Evolutionary conservation across 2,329 filamentous ascomycete species (phyloP).

Genomic region (Zymoseptoria passerinii): DNA sequence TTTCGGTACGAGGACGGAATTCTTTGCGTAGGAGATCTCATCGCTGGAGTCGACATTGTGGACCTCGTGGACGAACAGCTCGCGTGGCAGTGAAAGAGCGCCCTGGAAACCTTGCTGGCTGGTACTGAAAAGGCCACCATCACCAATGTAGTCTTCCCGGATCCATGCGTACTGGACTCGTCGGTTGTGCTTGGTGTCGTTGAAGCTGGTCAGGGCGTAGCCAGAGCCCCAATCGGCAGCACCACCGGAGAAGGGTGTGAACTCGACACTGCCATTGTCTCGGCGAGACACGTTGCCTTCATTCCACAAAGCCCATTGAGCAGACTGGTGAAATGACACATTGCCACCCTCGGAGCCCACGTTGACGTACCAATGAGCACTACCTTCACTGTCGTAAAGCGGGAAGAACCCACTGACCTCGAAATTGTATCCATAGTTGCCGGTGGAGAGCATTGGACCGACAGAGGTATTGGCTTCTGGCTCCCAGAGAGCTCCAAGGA

Average conservation of each 20-base stretch:
- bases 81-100: constrained; percentile 36
- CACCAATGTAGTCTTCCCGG: constrained; percentile 35
- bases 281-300: constrained; percentile 36
- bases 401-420: constrained; percentile 43
- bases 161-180: constrained; percentile 43
- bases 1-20: constrained; percentile 20
- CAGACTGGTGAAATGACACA: constrained; percentile 32
- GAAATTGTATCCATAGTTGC: constrained; percentile 41
- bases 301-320: constrained; percentile 41
- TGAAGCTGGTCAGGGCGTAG: constrained; percentile 41
- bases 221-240: constrained; percentile 38
- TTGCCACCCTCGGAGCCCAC: constrained; percentile 38
- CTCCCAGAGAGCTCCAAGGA: constrained; percentile 41
- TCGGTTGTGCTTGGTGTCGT: constrained; percentile 42
- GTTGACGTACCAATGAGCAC: constrained; percentile 38
- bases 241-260: constrained; percentile 38
- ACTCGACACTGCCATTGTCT: constrained; percentile 38
- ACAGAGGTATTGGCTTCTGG: constrained; percentile 36
- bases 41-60: constrained; percentile 30
- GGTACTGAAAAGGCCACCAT: constrained; percentile 32
- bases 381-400: constrained; percentile 35
- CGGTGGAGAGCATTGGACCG: constrained; percentile 36
- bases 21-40: constrained; percentile 18
- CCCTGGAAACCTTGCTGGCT: constrained; percentile 40
- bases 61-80: constrained; percentile 41